A percentile compares a stretch with the other conserved stretches of the same genome.
Evolutionary conservation across 192 early-diverging fungal genomes (phyloP).

Genomic region (Coemansia sp.): DNA sequence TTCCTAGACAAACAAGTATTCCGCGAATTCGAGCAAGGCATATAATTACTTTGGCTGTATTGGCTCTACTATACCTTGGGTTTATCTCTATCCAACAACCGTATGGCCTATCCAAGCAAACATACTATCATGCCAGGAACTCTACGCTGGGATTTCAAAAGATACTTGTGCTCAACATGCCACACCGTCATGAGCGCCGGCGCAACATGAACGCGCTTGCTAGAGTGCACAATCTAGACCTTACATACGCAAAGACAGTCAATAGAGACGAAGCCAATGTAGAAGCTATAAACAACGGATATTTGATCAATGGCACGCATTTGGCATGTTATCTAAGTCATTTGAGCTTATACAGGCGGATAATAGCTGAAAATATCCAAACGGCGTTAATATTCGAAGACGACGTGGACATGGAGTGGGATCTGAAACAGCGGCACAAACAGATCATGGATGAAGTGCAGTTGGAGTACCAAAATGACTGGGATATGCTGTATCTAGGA

Average conservation of each 20-base stretch:
- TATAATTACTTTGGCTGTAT: not conserved
- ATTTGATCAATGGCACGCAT: slow-evolving; percentile 32
- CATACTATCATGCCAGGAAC: slow-evolving; percentile 14
- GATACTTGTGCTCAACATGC: slow-evolving; percentile 41
- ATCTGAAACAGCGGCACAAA: slow-evolving; percentile 22
- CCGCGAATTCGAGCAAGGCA: too few species aligned
- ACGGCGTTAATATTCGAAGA: slow-evolving; percentile 38
- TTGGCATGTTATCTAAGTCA: slow-evolving; percentile 49
- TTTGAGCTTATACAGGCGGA: slow-evolving; percentile 15
- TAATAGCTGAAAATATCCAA: slow-evolving; percentile 26
- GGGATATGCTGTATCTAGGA: slow-evolving; percentile 54
- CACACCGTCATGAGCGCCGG: slow-evolving; percentile 22
- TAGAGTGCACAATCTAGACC: slow-evolving; percentile 17
- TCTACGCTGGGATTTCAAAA: slow-evolving; percentile 41
- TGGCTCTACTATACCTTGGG: not conserved
- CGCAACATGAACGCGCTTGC: slow-evolving; percentile 37
- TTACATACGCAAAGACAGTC: slow-evolving; percentile 22
- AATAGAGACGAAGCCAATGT: slow-evolving; percentile 9
- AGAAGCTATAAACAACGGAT: slow-evolving; percentile 4
- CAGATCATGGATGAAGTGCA: slow-evolving; percentile 18
- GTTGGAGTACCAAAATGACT: slow-evolving; percentile 15
- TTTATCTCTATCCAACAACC: too few species aligned
- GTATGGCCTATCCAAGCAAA: not conserved
- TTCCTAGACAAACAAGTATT: not conserved
- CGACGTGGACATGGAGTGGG: slow-evolving; percentile 47